These are phyloP conservation scores for Mycena albidolilacea DNA, from an alignment of 768 basidiomycete species.

Conservation along the genomic window DNA sequence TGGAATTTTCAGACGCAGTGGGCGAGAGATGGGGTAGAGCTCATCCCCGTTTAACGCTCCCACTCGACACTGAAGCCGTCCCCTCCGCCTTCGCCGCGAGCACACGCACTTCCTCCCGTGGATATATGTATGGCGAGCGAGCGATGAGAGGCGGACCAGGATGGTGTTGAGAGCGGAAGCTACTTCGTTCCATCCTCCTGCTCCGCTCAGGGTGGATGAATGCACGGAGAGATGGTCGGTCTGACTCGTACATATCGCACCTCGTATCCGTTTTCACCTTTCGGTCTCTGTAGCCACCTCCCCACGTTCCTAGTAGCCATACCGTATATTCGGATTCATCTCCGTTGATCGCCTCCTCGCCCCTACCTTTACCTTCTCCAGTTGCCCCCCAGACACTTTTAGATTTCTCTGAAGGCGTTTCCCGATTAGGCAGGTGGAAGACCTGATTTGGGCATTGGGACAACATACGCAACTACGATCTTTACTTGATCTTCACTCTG, in stretches of 20 bases:
- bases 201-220: neutral
- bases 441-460: neutral
- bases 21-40: neutral
- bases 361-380: neutral
- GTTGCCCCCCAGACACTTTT: neutral
- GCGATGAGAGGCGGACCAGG: neutral
- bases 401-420: neutral
- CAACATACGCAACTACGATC: neutral
- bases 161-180: neutral
- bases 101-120: neutral
- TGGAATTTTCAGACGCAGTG: too few species aligned
- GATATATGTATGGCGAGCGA: neutral
- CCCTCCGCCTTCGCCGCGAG: neutral
- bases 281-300: neutral
- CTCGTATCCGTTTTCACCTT: neutral
- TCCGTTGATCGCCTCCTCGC: neutral
- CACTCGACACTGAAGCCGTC: neutral
- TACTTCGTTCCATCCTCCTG: neutral
- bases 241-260: neutral
- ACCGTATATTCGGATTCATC: neutral
- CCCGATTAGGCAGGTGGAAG: slow-evolving; percentile 1
- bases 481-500: too few species aligned
- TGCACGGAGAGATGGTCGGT: neutral
- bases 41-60: neutral
- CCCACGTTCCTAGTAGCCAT: neutral